These are phyloP conservation scores for Fusarium praegraminearum DNA, from an alignment of 2,329 filamentous ascomycete species.

Conservation along the genomic window DNA sequence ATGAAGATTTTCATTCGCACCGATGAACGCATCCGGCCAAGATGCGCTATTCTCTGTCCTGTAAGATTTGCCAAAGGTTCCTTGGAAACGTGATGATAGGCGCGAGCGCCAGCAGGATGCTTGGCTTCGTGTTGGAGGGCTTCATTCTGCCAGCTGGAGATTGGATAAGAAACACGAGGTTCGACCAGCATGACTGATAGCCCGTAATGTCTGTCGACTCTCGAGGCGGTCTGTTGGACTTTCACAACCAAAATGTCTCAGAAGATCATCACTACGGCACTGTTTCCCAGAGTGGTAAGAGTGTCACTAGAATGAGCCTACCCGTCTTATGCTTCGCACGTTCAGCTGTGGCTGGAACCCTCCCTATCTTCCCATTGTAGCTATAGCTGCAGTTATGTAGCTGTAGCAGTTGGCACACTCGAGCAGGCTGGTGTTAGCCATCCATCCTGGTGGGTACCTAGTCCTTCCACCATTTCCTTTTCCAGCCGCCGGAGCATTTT, in stretches of 20 bases:
- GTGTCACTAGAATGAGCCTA: constrained; percentile 12
- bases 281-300: constrained; percentile 2
- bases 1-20: not conserved
- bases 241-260: constrained; percentile 2
- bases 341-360: constrained; percentile 35
- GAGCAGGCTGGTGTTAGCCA: not conserved
- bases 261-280: constrained; percentile 12
- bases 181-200: constrained; percentile 4
- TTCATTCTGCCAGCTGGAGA: constrained; percentile 32
- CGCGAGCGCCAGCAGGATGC: constrained; percentile 1
- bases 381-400: not conserved
- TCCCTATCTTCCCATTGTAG: not conserved
- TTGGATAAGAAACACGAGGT: constrained; percentile 26
- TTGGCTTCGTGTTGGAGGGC: constrained; percentile 17
- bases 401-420: not conserved
- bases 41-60: constrained; percentile 9
- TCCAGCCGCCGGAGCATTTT: not conserved
- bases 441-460: not conserved
- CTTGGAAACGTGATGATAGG: constrained; percentile 14
- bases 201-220: not conserved
- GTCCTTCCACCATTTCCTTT: constrained; percentile 17
- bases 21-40: not conserved
- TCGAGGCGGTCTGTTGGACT: constrained; percentile 27
- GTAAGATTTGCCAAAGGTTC: constrained; percentile 13
- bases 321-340: constrained; percentile 10